Evolutionary conservation across 495 filamentous ascomycete genomes (phyloP), one percentile per base, ranked within the genome.

Genomic region (Daldinia bambusicola): DNA sequence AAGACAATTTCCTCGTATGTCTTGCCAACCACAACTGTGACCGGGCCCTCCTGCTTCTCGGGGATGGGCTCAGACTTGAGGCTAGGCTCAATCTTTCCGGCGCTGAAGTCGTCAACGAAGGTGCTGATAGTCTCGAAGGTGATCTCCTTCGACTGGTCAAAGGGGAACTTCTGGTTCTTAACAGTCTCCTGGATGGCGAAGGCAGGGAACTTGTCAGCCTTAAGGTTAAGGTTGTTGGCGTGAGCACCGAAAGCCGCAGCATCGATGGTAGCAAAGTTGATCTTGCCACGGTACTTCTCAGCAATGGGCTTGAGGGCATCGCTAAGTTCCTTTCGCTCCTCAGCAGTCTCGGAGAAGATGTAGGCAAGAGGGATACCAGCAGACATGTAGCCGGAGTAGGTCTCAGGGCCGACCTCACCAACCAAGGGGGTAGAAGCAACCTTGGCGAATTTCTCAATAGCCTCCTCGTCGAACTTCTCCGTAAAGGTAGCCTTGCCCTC

Each of bases 241-340:
- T 99, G 95, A 66, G 95, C 93, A 78, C 96, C 96, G 77, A 94
- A 99, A 34, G 93, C 84, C 81, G 92, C 92, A 72, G 95, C 96
- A 78, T 99, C 95, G 75, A 99, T 98, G 72, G 95, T 98, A 67
- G 94, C 95, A 80, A 98, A 93, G 89, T 96, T 98, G 84, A 98
- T 87, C 66, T 86, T 87, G 71, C 95, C 94, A 79, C 91, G 93
- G 81, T 90, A 88, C 79, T 90, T 85, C 79, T 88, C 82, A 56
- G 91, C 91, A 74, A 93, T 75, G 68, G 89, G 81, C 81, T 86
- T 91, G 66, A 89, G 80, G 36, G 76, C 74, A 20, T 89, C 86
- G 69, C 92, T 85, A 75, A 97, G 88, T 74, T 89, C 84, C 77
- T 89, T 89, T 67, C 95, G 94, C 83, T 97, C 93, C 81, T 98